Percentiles rank a stretch among this genome's conserved stretches.
These are phyloP conservation scores for Ramularia endophylla DNA, from an alignment of 2,329 filamentous ascomycete genomes.

Conservation along the genomic window DNA sequence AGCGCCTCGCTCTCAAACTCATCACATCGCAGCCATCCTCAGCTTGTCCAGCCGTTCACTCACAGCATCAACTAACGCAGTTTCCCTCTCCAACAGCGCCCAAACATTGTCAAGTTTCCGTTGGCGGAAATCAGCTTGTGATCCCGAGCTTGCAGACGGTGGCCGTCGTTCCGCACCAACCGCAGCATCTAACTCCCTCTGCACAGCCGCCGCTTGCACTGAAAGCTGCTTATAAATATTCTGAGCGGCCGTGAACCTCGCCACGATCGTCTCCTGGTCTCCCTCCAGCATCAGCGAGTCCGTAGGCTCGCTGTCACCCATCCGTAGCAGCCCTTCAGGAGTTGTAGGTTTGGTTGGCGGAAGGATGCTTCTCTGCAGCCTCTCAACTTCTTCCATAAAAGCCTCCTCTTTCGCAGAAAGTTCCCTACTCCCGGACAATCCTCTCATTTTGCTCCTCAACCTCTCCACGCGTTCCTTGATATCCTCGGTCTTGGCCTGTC, in stretches of 20 bases:
- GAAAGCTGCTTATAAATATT: slow-evolving; percentile 25
- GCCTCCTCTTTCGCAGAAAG: slow-evolving; percentile 58
- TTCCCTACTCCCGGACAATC: slow-evolving; percentile 46
- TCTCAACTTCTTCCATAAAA: slow-evolving; percentile 53
- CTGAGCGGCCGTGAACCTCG: slow-evolving; percentile 22
- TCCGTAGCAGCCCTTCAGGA: slow-evolving; percentile 27
- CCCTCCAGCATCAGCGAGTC: slow-evolving; percentile 4
- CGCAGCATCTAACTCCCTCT: slow-evolving; percentile 27
- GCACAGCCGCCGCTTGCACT: slow-evolving; percentile 22
- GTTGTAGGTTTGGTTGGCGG: slow-evolving; percentile 9
- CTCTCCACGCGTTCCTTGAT: slow-evolving; percentile 56
- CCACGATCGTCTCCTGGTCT: slow-evolving; percentile 11
- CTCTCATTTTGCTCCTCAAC: slow-evolving; percentile 46
- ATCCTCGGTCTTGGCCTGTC: slow-evolving; percentile 51
- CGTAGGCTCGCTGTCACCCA: slow-evolving; percentile 19
- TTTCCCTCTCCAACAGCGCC: slow-evolving; percentile 58
- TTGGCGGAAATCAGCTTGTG: slow-evolving; percentile 48
- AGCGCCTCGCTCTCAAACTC: neutral
- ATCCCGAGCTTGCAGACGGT: slow-evolving; percentile 48
- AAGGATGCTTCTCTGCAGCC: slow-evolving; percentile 32
- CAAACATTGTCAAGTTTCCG: slow-evolving; percentile 60
- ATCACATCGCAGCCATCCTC: slow-evolving; percentile 5
- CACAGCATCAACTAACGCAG: slow-evolving; percentile 62
- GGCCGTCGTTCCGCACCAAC: slow-evolving; percentile 24
- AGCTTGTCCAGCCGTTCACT: slow-evolving; percentile 57